These are phyloP conservation scores for Lactarius hengduanensis DNA, from an alignment of 768 basidiomycete species.

Conservation along the genomic window DNA sequence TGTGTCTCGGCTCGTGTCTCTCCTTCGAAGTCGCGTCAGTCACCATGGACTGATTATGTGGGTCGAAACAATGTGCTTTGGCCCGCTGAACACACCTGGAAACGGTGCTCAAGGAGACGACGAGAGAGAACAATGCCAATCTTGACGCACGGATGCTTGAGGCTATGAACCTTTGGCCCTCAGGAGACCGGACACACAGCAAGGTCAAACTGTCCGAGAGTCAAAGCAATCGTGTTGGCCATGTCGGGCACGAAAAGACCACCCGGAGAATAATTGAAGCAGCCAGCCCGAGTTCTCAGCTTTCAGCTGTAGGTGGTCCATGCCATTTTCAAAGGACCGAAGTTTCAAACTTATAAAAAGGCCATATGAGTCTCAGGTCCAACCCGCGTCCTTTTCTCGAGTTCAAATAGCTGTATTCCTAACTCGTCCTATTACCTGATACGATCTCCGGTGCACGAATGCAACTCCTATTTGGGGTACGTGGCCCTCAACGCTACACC, in stretches of 20 bases:
- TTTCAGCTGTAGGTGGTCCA: not conserved
- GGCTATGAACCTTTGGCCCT: not conserved
- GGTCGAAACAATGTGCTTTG: not conserved
- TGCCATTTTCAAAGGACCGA: not conserved
- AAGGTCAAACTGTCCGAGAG: not conserved
- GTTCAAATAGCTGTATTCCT: not conserved
- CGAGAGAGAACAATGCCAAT: not conserved
- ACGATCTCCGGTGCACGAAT: not conserved
- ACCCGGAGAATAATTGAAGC: not conserved
- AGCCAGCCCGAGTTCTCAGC: not conserved
- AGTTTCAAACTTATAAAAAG: not conserved
- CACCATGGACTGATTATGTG: not conserved
- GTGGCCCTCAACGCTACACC: not conserved
- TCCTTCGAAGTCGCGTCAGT: not conserved
- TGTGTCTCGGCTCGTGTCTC: too few species aligned
- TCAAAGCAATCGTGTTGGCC: not conserved
- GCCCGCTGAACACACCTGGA: not conserved
- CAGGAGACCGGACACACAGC: not conserved
- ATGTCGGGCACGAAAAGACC: not conserved
- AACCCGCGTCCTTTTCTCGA: not conserved
- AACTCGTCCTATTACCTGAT: not conserved
- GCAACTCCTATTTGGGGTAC: not conserved
- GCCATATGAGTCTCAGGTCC: not conserved
- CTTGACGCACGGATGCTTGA: not conserved
- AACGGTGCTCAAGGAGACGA: slow-evolving; percentile 2